Percentiles rank a stretch among this genome's conserved stretches.
These are phyloP conservation scores for Iberis amara DNA, from an alignment of 441 rosid genomes.

Conservation along the genomic window DNA sequence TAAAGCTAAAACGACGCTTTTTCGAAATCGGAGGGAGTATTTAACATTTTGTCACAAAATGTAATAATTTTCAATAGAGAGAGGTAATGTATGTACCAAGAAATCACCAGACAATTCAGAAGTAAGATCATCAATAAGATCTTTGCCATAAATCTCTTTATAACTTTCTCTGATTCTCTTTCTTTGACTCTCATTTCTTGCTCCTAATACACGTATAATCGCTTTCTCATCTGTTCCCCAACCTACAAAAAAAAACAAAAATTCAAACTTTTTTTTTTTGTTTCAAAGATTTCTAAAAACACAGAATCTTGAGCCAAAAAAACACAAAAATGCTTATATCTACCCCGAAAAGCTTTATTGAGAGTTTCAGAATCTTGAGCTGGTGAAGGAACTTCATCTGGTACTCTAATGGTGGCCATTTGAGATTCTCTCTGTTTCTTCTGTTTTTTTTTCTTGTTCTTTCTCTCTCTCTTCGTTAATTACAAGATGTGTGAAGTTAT, in stretches of 20 bases:
- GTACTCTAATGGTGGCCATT: conserved; percentile 62
- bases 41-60: no score
- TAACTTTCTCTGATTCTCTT: conserved; percentile 57
- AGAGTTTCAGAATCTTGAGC: conserved; percentile 54
- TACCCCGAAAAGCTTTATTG: conserved; percentile 64
- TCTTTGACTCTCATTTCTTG: conserved; percentile 70
- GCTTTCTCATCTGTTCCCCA: conserved; percentile 70
- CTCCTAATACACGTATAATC: conserved; percentile 53
- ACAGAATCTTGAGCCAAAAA: neutral
- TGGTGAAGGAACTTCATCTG: conserved; percentile 65
- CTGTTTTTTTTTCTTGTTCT: neutral
- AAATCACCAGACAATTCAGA: conserved; percentile 82
- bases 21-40: no score
- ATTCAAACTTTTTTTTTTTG: neutral
- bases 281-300: neutral
- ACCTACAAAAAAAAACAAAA: conserved; percentile 31
- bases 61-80: no score
- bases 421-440: conserved; percentile 20
- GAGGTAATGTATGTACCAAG: conserved; percentile 13
- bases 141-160: conserved; percentile 45
- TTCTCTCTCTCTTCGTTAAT: conserved; percentile 7
- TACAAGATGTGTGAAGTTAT: conserved; percentile 12
- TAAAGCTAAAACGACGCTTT: no score
- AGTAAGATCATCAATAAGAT: conserved; percentile 50
- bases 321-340: neutral